A percentile compares a stretch with the other conserved stretches of the same genome.
Conservation (phyloP, 345 rosid species). For the Moricandia arvensis region DNA sequence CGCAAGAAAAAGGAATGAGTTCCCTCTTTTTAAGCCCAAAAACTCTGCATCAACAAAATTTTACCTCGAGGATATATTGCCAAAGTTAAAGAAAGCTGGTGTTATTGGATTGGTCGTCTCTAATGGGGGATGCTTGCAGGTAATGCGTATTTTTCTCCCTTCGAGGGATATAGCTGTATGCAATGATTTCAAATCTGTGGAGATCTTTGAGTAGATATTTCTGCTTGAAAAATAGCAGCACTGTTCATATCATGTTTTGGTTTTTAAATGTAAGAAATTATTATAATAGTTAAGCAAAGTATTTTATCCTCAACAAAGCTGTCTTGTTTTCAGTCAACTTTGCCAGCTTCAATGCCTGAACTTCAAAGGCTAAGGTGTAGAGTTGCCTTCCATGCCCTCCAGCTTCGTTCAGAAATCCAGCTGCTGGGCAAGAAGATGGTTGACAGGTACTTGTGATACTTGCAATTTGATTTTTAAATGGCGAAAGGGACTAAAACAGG, state of each 20-base stretch:
- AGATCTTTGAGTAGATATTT: slow-evolving; percentile 11
- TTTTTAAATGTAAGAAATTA: not conserved
- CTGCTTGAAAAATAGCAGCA: slow-evolving; percentile 11
- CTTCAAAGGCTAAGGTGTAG: slow-evolving; percentile 96
- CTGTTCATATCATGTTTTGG: not conserved
- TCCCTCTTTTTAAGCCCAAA: slow-evolving; percentile 75
- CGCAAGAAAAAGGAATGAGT: slow-evolving; percentile 70
- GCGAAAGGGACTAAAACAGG: not conserved
- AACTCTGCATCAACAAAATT: slow-evolving; percentile 65
- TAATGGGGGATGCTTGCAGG: slow-evolving; percentile 97
- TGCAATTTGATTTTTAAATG: not conserved
- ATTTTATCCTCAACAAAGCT: slow-evolving; percentile 2
- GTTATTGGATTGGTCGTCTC: slow-evolving; percentile 72
- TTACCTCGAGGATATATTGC: slow-evolving; percentile 79
- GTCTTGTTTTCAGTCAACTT: slow-evolving; percentile 62
- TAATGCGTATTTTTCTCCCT: slow-evolving; percentile 20
- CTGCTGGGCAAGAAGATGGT: slow-evolving; percentile 74
- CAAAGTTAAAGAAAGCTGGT: slow-evolving; percentile 62
- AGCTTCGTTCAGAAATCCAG: slow-evolving; percentile 82
- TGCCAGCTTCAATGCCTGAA: slow-evolving; percentile 79
- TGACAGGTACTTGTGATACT: slow-evolving; percentile 58
- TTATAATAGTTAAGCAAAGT: not conserved
- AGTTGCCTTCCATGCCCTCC: slow-evolving; percentile 94
- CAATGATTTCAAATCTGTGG: not conserved
- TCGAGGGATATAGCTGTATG: not conserved